Conservation (phyloP, 305 asterid species). For the Fraxinus floribunda region DNA sequence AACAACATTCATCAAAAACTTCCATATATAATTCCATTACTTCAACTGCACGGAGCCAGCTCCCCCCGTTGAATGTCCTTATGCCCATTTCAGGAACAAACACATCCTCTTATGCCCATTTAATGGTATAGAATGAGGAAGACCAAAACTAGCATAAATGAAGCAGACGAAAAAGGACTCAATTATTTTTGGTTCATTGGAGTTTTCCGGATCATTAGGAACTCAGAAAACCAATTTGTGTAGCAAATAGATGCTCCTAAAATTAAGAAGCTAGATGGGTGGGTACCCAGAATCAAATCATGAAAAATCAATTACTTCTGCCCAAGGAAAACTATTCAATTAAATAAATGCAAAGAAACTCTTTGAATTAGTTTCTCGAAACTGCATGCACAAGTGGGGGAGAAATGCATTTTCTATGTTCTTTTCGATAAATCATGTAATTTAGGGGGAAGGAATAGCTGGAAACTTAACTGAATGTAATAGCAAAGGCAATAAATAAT, state of each 20-base stretch:
- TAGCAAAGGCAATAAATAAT: conserved; percentile 12
- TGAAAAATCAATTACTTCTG: background rate
- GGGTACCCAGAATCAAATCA: background rate
- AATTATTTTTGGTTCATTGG: background rate
- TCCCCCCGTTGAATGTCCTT: background rate
- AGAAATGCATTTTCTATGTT: background rate
- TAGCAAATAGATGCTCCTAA: background rate
- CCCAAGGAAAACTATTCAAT: background rate
- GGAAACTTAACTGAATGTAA: conserved; percentile 6
- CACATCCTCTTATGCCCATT: background rate
- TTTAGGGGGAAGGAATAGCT: background rate
- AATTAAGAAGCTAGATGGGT: background rate
- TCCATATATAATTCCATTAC: background rate
- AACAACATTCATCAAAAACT: background rate
- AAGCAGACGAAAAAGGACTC: background rate
- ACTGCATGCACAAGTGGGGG: background rate
- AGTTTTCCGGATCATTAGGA: background rate
- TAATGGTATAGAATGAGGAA: background rate
- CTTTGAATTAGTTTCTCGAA: background rate
- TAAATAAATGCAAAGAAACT: background rate
- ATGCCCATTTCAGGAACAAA: background rate
- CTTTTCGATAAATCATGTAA: background rate
- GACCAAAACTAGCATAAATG: background rate
- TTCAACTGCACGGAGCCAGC: background rate
- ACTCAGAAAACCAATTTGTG: background rate